Percentiles rank a stretch among this genome's conserved stretches.
Conservation (phyloP, 2,329 filamentous ascomycete species). For the Paraconiothyrium brasiliense region DNA sequence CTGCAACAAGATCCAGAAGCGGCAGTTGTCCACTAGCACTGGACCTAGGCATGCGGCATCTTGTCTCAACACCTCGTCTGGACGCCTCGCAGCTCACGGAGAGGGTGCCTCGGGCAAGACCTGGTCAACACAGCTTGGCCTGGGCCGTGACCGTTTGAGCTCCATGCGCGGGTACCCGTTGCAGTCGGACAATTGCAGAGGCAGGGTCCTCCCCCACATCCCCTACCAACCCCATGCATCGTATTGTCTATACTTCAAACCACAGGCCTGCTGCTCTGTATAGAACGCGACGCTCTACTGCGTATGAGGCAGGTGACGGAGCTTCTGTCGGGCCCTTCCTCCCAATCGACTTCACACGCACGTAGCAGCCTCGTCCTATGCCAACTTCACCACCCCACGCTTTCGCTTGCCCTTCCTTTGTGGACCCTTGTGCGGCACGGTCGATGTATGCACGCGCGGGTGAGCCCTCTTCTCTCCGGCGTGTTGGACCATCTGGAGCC, state of each 20-base stretch:
- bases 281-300: too few relatives aligned
- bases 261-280: neutral
- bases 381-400: neutral
- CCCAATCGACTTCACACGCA: neutral
- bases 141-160: too few relatives aligned
- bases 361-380: neutral
- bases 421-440: neutral
- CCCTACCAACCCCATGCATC: neutral
- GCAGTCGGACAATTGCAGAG: neutral
- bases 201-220: conserved; percentile 3
- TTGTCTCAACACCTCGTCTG: neutral
- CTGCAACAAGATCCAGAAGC: neutral
- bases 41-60: neutral
- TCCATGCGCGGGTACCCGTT: too few relatives aligned
- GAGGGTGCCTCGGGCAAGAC: too few relatives aligned
- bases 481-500: neutral
- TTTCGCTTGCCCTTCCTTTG: neutral
- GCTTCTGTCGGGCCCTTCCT: neutral
- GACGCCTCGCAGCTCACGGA: too few relatives aligned
- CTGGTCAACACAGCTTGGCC: too few relatives aligned
- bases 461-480: neutral
- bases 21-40: neutral
- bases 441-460: neutral
- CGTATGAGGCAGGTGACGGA: too few relatives aligned
- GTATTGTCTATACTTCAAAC: neutral